phyloP scores from a whole-genome alignment of 768 basidiomycete species.

The Podaxis rugospora region DNA sequence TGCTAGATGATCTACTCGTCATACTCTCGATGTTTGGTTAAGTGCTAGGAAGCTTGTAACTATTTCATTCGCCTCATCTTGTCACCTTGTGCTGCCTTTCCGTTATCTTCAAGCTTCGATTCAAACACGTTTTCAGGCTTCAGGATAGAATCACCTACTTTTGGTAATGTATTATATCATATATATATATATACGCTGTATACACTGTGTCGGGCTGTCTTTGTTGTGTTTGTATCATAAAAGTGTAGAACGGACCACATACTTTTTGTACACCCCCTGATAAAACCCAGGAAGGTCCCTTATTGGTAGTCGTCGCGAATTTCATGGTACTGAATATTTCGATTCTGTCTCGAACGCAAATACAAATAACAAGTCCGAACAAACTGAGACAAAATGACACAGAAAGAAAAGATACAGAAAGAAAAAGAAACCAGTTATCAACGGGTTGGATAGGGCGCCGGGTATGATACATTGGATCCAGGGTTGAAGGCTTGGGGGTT shows the following conservation, averaged over 20 bases:
- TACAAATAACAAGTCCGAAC: not conserved
- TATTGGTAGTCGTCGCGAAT: not conserved
- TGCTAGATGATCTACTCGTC: slow-evolving; percentile 46
- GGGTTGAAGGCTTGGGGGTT: slow-evolving; percentile 12
- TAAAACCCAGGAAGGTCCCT: not conserved
- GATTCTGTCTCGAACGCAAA: not conserved
- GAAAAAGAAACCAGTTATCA: not conserved
- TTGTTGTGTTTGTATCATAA: not conserved
- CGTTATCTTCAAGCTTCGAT: not conserved
- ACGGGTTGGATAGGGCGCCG: slow-evolving; percentile 12
- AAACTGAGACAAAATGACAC: not conserved
- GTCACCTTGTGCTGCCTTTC: not conserved
- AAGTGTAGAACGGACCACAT: not conserved
- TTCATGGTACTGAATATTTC: not conserved
- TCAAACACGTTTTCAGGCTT: not conserved
- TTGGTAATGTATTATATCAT: too few species aligned
- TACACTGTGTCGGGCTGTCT: not conserved
- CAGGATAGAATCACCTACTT: not conserved
- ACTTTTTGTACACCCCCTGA: not conserved
- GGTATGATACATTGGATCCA: slow-evolving; percentile 11
- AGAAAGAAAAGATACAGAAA: not conserved
- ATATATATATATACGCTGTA: not conserved
- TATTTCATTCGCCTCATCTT: not conserved
- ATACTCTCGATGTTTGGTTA: slow-evolving; percentile 52
- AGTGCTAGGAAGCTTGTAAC: slow-evolving; percentile 9